Base-by-base conservation (phyloP, 2,329 filamentous ascomycete species). In the Epichloe uncinata region DNA sequence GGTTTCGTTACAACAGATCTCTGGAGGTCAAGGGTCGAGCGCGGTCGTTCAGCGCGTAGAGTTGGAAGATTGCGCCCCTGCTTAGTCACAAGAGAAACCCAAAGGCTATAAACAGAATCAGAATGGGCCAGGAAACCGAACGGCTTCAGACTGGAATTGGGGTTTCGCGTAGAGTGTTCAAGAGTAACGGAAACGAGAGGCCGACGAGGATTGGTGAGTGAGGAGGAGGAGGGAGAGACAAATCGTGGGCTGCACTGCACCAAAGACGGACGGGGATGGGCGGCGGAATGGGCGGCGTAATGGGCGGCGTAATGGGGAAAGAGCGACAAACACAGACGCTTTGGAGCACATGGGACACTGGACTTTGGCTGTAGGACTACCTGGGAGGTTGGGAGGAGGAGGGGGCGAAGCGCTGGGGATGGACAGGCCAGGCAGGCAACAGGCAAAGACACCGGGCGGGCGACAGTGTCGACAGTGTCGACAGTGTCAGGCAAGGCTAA, bases 281-380 rank as follows among this genome's bases (percentile, higher is more conserved):
- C 63, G 60, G 34, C 45, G 36, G 35, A 7, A 50, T 47, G 48
- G 36, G 46, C 20, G 41, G 35, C 44, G 42, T 22, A 35, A 64
- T 20, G 20, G 20, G 20, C 20, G 41, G 35, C 20, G 20, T 34
- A 36, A 64, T 58, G 60, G 62, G 63, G 63, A 49, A 67, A 60
- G 64, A 65, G 63, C 63, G 63, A 66, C 62, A 60, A 61, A 53
- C 52, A 48, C 52, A 50, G 53, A 59, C 55, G 56, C 30, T 30
- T 11, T 30, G 33, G 43, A 47, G 40, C 49, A 44, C 30, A 47
- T 16, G 22, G 41, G 41, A 41, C 20, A 44, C 26, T 36, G 9
- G 13, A 22, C 13, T 45, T 40, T 40, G 38, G 40, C 22, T 37
- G 13, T 30, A 30, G 36, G 36, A 37, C 36, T n/a, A 30, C 30